Percentiles rank a stretch among this genome's conserved stretches.
phyloP scores from a whole-genome alignment of 139 green algal genomes.

The Zygnema cylindricum region DNA sequence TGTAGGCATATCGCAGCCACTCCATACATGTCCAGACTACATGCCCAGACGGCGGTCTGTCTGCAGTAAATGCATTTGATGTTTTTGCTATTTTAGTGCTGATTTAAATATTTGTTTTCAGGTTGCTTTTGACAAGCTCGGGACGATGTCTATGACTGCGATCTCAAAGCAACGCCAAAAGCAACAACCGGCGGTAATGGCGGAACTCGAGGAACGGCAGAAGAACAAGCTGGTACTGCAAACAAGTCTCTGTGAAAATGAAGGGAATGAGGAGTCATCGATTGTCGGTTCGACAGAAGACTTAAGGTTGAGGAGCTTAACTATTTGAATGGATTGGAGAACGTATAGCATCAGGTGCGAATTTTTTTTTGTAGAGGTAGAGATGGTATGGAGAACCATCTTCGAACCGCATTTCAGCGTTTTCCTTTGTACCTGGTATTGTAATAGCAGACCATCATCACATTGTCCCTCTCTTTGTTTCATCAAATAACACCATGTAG shows the following conservation, averaged over 20 bases:
- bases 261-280: neutral
- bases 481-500: no score
- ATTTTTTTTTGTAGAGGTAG: no score
- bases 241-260: neutral
- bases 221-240: neutral
- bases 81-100: neutral
- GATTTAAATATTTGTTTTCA: conserved; percentile 12
- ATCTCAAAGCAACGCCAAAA: conserved; percentile 48
- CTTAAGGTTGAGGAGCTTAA: neutral
- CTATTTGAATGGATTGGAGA: no score
- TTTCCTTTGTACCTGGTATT: no score
- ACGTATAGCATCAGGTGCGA: no score
- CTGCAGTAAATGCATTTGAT: neutral
- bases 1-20: no score
- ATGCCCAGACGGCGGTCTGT: neutral
- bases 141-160: conserved; percentile 51
- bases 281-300: neutral
- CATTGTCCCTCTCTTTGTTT: no score
- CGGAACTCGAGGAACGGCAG: conserved; percentile 49
- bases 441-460: no score
- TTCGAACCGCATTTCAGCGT: no score
- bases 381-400: no score
- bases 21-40: no score
- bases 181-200: conserved; percentile 54
- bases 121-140: conserved; percentile 62